These are phyloP conservation scores for Cymbomonas tetramitiformis DNA, from an alignment of 139 green algal species.

Conservation along the genomic window DNA sequence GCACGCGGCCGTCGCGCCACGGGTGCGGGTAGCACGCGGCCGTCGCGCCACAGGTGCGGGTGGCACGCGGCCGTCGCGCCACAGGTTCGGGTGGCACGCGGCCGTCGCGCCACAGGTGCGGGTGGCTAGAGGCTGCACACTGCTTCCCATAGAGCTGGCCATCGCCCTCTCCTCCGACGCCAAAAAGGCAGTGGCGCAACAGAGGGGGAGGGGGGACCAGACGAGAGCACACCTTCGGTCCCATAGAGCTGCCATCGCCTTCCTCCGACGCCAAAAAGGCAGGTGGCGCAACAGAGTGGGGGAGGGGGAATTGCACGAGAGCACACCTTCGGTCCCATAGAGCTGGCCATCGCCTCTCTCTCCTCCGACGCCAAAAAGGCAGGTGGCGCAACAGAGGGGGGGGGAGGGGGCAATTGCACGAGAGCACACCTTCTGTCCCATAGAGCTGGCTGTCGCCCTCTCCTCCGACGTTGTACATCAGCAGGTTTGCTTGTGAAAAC, in stretches of 20 bases:
- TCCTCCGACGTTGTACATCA: constrained; percentile 6
- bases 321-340: constrained; percentile 2
- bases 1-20: too few relatives aligned
- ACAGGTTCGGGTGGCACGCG: too few relatives aligned
- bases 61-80: too few relatives aligned
- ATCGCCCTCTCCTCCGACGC: not conserved
- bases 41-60: too few relatives aligned
- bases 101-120: too few relatives aligned
- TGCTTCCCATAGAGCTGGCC: constrained; percentile 6
- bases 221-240: not conserved
- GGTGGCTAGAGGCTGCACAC: not conserved
- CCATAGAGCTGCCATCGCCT: constrained; percentile 10
- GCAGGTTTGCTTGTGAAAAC: constrained; percentile 4
- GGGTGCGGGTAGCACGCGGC: too few relatives aligned
- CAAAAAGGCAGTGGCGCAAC: too few relatives aligned
- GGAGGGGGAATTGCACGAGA: not conserved
- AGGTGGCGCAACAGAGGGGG: not conserved
- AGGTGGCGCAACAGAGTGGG: not conserved
- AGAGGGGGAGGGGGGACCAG: not conserved
- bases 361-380: not conserved
- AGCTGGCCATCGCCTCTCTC: not conserved
- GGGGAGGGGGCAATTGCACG: not conserved
- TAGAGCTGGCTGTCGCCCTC: constrained; percentile 1
- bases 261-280: not conserved
- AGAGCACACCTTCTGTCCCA: not conserved